Evolutionary conservation across 2,329 filamentous ascomycete genomes (phyloP), one percentile per base, ranked within the genome.

Genomic region (Calonectria naviculata): DNA sequence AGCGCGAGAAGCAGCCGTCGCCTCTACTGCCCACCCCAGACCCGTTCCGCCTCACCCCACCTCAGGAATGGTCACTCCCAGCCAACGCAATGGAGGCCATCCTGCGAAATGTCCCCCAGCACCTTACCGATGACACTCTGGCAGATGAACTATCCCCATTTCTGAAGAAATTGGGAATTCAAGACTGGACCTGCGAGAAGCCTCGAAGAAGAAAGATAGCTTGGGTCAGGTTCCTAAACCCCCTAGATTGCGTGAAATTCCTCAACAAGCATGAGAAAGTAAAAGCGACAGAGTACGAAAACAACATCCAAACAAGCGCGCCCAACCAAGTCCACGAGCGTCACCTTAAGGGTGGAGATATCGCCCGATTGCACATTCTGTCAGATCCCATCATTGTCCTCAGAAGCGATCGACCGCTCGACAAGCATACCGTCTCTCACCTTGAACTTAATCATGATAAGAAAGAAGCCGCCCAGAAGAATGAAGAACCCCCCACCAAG

Each of bases 171-270:
- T 80, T 90, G 2, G 68, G 73, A 1, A 87, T 90, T 58, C 31
- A 70, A 1, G 80, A 85, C 8, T 90, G 84, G 80, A 65, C 65
- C 0, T 88, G 84, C 71, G 80, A 86, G 1, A 89, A 89, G 70
- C 77, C 81, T 0, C 78, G 76, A 3, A 76, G 77, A 4, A 84
- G 79, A 24, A 49, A 44, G 0, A 75, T 79, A 21, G 88, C 82
- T 4, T 83, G 80, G 63, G 71, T 89, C 54, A 84, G 82, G 0
- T 90, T 90, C 63, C 80, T 87, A 2, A 31, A 81, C 1, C 52
- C 56, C 0, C 19, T 65, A 0, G 84, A 90, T 5, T 88, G 83
- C 10, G 44, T 76, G 0, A 78, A 54, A 0, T 90, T 90, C 62
- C 78, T 90, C 1, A 21, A 69, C 0, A 74, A 65, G 0, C 81